These are phyloP conservation scores for Cadophora sp. DNA, from an alignment of 2,329 filamentous ascomycete species.

Conservation along the genomic window DNA sequence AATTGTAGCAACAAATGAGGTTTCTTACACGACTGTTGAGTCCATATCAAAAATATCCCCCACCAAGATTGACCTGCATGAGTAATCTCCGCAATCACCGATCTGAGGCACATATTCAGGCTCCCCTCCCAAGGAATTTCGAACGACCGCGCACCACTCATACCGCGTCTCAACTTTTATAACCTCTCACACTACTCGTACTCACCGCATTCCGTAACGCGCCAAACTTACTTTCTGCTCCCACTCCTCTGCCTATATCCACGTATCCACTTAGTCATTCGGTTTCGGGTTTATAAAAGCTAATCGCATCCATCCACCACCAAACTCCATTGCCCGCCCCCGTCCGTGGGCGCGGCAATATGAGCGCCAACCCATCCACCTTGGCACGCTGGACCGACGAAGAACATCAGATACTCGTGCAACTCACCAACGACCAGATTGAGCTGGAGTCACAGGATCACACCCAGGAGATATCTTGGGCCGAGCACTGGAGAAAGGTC, in stretches of 20 bases:
- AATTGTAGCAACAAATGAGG: too few species aligned
- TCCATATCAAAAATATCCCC: too few species aligned
- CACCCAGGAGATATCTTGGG: conserved; percentile 25
- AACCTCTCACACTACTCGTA: background rate
- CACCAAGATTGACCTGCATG: too few species aligned
- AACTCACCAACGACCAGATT: conserved; percentile 27
- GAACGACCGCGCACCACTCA: background rate
- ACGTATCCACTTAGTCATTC: background rate
- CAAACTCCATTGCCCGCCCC: background rate
- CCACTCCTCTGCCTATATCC: background rate
- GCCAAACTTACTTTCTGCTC: conserved; percentile 9
- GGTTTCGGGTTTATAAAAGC: background rate
- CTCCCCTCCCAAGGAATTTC: background rate
- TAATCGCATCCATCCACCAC: background rate
- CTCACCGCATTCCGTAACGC: conserved; percentile 3
- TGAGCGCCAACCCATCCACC: conserved; percentile 12
- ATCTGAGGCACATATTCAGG: background rate
- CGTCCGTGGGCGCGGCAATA: conserved; percentile 9
- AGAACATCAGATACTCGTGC: conserved; percentile 27
- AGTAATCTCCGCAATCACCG: too few species aligned
- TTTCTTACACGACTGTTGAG: too few species aligned
- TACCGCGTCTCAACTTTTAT: conserved; percentile 7
- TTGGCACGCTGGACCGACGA: conserved; percentile 27
- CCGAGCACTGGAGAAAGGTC: conserved; percentile 21
- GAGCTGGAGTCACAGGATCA: conserved; percentile 25